A percentile compares a stretch with the other conserved stretches of the same genome.
These are phyloP conservation scores for Aureobasidium subglaciale DNA, from an alignment of 2,329 filamentous ascomycete species.

Conservation along the genomic window DNA sequence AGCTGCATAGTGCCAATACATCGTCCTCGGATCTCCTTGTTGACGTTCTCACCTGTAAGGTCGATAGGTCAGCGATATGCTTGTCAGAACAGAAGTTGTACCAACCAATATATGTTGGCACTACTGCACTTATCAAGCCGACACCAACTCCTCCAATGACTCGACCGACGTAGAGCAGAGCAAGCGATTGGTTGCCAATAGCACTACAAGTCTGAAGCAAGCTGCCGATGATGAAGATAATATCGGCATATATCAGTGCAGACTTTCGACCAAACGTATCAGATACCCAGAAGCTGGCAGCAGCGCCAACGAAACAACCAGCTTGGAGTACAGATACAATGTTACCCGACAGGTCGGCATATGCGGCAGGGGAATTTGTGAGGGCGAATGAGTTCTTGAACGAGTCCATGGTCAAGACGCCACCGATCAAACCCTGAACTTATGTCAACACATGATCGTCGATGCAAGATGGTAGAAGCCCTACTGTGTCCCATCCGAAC, in stretches of 20 bases:
- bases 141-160: constrained; percentile 40
- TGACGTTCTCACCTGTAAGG: constrained; percentile 38
- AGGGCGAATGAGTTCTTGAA: constrained; percentile 38
- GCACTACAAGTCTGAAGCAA: constrained; percentile 35
- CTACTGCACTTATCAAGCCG: constrained; percentile 36
- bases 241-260: constrained; percentile 36
- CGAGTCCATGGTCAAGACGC: constrained; percentile 37
- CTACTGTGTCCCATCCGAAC: constrained; percentile 31
- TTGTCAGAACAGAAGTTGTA: constrained; percentile 27
- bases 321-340: constrained; percentile 39
- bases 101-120: constrained; percentile 36
- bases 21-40: constrained; percentile 30
- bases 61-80: constrained; percentile 15
- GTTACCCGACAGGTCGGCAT: constrained; percentile 36
- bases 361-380: constrained; percentile 26
- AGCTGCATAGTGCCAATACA: constrained; percentile 27
- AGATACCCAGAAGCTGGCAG: constrained; percentile 36
- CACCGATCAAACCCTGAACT: constrained; percentile 28
- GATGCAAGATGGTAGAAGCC: no score
- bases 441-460: no score
- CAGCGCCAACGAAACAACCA: constrained; percentile 40
- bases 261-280: constrained; percentile 36
- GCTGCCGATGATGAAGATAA: constrained; percentile 37
- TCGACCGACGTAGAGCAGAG: constrained; percentile 36
- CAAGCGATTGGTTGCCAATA: constrained; percentile 28